Evolutionary conservation across 73 alveolate species (phyloP).

Genomic region (Blepharisma stoltei): DNA sequence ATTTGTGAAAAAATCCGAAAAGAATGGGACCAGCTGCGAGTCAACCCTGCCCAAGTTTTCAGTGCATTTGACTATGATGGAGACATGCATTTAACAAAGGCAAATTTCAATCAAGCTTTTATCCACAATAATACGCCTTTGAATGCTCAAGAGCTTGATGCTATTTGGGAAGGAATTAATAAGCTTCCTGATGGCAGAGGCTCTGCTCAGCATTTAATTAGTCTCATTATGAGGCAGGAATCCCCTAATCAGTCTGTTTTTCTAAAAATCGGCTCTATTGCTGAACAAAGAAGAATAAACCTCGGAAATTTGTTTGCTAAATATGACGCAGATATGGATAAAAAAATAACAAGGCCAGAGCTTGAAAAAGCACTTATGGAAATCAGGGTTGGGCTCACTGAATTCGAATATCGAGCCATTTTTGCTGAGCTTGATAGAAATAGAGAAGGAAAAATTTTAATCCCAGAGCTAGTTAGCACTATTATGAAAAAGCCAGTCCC

Average conservation of each 20-base stretch:
- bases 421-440: not conserved
- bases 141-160: conserved; percentile 15
- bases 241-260: not conserved
- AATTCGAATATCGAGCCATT: not conserved
- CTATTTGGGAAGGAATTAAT: not conserved
- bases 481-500: not conserved
- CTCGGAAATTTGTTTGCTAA: not conserved
- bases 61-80: conserved; percentile 21
- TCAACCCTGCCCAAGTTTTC: not conserved
- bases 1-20: conserved; percentile 1
- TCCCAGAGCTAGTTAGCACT: conserved; percentile 11
- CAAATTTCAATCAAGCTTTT: conserved; percentile 3
- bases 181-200: conserved; percentile 12
- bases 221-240: not conserved
- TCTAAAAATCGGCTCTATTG: not conserved
- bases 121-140: not conserved
- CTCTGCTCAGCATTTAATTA: conserved; percentile 5
- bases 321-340: conserved; percentile 12
- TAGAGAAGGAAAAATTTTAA: not conserved
- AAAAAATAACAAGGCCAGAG: not conserved
- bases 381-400: not conserved
- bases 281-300: not conserved
- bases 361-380: not conserved
- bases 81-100: conserved; percentile 22
- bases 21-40: not conserved